Percentiles rank a stretch among this genome's conserved stretches.
Evolutionary conservation across 208 protist genomes (phyloP).

Genomic region (Trypanosoma theileri): DNA sequence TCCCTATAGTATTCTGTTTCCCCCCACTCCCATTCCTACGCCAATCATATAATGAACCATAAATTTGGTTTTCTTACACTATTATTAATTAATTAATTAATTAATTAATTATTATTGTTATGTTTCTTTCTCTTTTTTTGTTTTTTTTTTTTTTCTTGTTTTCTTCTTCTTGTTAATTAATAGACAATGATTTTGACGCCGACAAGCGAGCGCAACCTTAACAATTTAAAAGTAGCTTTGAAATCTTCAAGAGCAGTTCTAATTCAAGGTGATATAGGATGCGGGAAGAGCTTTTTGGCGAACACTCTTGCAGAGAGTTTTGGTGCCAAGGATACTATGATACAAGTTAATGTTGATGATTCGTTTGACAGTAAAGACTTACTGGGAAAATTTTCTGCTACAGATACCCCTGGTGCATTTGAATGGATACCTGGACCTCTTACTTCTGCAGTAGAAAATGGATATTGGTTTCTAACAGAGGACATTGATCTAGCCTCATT

Average conservation of each 20-base stretch:
- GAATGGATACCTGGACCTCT: constrained; percentile 97
- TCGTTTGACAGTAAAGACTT: constrained; percentile 98
- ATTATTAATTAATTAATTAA: too few relatives aligned
- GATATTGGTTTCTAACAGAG: constrained; percentile 98
- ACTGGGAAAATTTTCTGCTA: constrained; percentile 98
- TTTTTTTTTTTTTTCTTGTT: neutral
- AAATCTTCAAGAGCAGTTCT: constrained; percentile 73
- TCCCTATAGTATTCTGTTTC: neutral
- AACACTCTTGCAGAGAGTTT: constrained; percentile 59
- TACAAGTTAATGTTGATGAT: constrained; percentile 95
- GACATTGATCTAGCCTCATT: constrained; percentile 98
- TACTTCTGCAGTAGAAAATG: constrained; percentile 94
- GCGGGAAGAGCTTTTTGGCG: constrained; percentile 79
- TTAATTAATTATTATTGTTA: too few relatives aligned
- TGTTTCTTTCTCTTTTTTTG: too few relatives aligned
- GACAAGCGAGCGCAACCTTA: constrained; percentile 62
- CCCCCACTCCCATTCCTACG: too few relatives aligned
- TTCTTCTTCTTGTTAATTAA: neutral
- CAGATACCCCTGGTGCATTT: constrained; percentile 97
- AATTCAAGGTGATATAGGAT: constrained; percentile 85
- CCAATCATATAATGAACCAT: too few relatives aligned
- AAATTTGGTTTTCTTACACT: too few relatives aligned
- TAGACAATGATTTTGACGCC: constrained; percentile 72
- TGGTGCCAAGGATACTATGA: constrained; percentile 68
- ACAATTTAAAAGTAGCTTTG: constrained; percentile 61